Base-by-base conservation (phyloP, 176 grass and related monocot genomes). In the Oryza punctata region DNA sequence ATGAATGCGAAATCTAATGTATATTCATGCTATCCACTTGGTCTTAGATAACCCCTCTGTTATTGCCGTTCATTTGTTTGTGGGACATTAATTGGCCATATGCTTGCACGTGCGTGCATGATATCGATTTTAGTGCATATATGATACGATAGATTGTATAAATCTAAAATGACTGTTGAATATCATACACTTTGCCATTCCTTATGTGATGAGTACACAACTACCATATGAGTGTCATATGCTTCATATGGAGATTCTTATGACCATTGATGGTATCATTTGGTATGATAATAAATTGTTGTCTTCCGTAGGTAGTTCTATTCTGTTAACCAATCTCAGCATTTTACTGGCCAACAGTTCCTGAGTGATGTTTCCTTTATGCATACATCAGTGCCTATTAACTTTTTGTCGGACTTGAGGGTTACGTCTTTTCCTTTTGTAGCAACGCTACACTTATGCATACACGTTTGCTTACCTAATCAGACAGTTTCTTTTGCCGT, bases 381-480 rank as follows among this genome's bases (percentile, higher is more conserved):
- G 70, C 82, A 85, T 61, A 12, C 46, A 12, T 32, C 27, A 68
- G 32, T 80, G 26, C 25, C 45, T 69, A 27, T 45, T 41, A 19
- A 13, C 16, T 73, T 73, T 27, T 65, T 28, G 46, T 59, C 72
- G 0, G 6, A 29, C 35, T 78, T 61, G 26, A 33, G 44, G 19
- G 60, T 65, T 59, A 6, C 26, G 26, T 71, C 59, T 21, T 13
- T 85, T 65, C 57, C 40, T 63, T 82, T 25, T 72, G 30, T 63
- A 26, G 27, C 25, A 59, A 65, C 29, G 6, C n/a, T 65, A 76
- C 8, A 71, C 52, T 65, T 81, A 32, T 45, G 66, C 8, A 14
- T 77, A 47, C 71, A 26, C 3, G 16, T 76, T 32, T 81, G 27
- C 44, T 86, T 82, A 78, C 14, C 21, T 54, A 27, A 78, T 67